Conservation (phyloP, 805 yeast species). For the Zygosaccharomyces kombuchaensis region DNA sequence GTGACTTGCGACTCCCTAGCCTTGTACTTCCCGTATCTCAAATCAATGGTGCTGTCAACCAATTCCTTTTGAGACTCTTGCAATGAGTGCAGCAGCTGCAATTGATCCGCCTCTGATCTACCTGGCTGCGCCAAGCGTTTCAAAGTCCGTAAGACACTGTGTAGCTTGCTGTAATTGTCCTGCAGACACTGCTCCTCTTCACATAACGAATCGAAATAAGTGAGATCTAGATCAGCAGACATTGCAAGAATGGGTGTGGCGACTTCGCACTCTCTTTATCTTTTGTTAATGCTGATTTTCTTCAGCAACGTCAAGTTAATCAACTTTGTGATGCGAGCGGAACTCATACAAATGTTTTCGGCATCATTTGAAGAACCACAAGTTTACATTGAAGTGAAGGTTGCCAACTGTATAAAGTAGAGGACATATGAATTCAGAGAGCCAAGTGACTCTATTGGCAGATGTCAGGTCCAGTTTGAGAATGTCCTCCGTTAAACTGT, state of each 20-base stretch:
- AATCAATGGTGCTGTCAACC: constrained; percentile 15
- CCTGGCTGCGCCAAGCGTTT: constrained; percentile 13
- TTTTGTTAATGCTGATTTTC: not conserved
- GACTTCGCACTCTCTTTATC: not conserved
- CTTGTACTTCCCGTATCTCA: constrained; percentile 22
- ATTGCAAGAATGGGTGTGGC: not conserved
- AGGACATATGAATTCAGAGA: constrained; percentile 2
- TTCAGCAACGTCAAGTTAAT: too few relatives aligned
- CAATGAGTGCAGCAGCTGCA: constrained; percentile 15
- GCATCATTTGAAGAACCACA: not conserved
- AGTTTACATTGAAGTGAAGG: not conserved
- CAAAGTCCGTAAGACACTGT: constrained; percentile 14
- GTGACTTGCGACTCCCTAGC: constrained; percentile 20
- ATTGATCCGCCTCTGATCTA: constrained; percentile 16
- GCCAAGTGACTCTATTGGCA: constrained; percentile 8
- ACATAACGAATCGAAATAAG: constrained; percentile 27
- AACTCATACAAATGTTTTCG: not conserved
- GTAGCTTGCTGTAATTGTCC: constrained; percentile 18
- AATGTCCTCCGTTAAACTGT: constrained; percentile 42
- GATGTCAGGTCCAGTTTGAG: constrained; percentile 31
- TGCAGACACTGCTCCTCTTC: constrained; percentile 26
- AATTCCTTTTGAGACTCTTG: constrained; percentile 13
- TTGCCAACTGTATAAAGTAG: not conserved
- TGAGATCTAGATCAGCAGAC: constrained; percentile 8
- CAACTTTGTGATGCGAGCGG: constrained; percentile 7